phyloP scores from a whole-genome alignment of 495 filamentous ascomycete species.

The Rostrohypoxylon terebratum region DNA sequence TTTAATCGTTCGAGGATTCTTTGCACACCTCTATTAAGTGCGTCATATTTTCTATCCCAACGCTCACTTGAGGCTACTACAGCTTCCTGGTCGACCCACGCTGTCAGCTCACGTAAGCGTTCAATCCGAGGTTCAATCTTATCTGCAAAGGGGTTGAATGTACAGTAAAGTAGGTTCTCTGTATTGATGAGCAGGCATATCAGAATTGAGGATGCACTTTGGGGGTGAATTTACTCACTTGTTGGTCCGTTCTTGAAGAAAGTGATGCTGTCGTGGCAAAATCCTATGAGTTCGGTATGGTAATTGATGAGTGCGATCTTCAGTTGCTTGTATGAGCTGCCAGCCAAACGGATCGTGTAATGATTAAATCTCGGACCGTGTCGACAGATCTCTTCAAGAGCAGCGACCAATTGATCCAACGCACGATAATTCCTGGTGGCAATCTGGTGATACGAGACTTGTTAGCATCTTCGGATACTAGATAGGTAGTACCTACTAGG shows the following conservation, averaged over 20 bases:
- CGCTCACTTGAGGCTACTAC: slow-evolving; percentile 2
- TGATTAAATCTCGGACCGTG: slow-evolving; percentile 5
- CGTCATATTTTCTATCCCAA: slow-evolving; percentile 1
- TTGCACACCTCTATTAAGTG: background rate
- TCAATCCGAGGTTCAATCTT: slow-evolving; percentile 1
- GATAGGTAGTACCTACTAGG: no score
- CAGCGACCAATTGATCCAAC: background rate
- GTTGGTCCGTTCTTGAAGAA: background rate
- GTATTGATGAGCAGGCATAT: background rate
- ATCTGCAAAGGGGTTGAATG: background rate
- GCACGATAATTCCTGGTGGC: background rate
- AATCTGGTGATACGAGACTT: background rate
- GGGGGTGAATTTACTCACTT: background rate
- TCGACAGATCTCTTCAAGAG: background rate
- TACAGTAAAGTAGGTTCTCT: background rate
- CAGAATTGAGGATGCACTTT: background rate
- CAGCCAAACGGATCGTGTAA: background rate
- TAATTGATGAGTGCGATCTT: background rate
- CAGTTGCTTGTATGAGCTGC: background rate
- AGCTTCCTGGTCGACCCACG: slow-evolving; percentile 6
- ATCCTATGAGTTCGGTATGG: slow-evolving; percentile 1
- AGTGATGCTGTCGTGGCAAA: slow-evolving; percentile 7
- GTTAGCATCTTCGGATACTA: background rate
- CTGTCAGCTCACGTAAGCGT: slow-evolving; percentile 4
- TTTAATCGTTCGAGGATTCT: background rate